phyloP scores from a whole-genome alignment of 1,139 yeast genomes.

The Waltiozyma sp. region DNA sequence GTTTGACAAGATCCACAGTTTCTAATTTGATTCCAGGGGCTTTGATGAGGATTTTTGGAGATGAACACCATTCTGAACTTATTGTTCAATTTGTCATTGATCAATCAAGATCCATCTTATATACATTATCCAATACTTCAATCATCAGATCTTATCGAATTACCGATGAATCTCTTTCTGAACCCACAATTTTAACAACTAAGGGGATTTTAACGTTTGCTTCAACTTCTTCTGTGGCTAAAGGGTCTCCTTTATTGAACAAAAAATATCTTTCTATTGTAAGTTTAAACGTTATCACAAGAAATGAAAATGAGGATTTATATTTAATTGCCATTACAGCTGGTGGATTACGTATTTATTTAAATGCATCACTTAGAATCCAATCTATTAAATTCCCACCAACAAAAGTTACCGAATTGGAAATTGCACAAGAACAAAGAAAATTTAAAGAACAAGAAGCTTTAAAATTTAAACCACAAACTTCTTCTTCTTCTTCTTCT shows the following conservation, averaged over 20 bases:
- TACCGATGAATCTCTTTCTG: constrained; percentile 23
- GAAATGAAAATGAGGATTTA: constrained; percentile 55
- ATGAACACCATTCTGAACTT: constrained; percentile 15
- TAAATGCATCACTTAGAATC: constrained; percentile 36
- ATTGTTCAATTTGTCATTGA: constrained; percentile 63
- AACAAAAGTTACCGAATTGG: constrained; percentile 47
- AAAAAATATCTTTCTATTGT: constrained; percentile 37
- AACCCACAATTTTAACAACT: constrained; percentile 25
- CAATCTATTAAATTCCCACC: constrained; percentile 67
- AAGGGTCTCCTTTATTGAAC: constrained; percentile 27
- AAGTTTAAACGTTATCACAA: constrained; percentile 50
- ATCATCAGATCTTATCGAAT: constrained; percentile 72
- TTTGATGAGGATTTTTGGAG: constrained; percentile 19
- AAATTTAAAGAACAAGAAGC: constrained; percentile 29
- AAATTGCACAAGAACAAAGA: constrained; percentile 34
- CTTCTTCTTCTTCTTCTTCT: neutral
- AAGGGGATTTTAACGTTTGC: constrained; percentile 39
- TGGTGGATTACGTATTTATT: constrained; percentile 71
- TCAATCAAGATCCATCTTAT: constrained; percentile 62
- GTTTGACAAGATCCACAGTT: constrained; percentile 62
- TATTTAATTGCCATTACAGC: constrained; percentile 79
- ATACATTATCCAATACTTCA: constrained; percentile 75
- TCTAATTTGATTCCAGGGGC: constrained; percentile 46
- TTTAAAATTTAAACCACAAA: no score
- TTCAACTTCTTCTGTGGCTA: constrained; percentile 42